Evolutionary conservation across 2,329 filamentous ascomycete genomes (phyloP), one percentile per base, ranked within the genome.

Genomic region (Phyllosticta citrichinensis): DNA sequence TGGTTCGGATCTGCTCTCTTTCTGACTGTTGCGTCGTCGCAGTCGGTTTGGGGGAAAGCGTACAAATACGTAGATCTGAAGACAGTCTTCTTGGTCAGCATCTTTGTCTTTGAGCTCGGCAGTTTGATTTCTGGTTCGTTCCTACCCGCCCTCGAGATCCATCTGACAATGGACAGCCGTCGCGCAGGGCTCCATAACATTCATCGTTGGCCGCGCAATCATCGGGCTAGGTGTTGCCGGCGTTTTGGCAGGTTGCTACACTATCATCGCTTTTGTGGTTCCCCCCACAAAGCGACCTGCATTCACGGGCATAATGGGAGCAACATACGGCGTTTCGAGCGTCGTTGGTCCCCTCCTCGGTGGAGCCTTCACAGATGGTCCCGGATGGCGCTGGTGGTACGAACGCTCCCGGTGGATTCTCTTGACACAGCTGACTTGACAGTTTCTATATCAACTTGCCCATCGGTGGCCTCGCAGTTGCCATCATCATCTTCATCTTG

Each of bases 121-220:
- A 81, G 79, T 0, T 65, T 79, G 9, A 65, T 84, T n/a, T 83
- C 80, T 64, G 81, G 50, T 70, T 58, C 35, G 50, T 20, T 2
- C 50, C 57, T 1, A 2, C 22, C 20, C 12, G 9, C 51, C 14
- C 12, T 50, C 25, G 11, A 5, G 11, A 5, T 25, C 19, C 19
- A 20, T 27, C 54, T 56, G 25, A 52, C 33, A 4, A 25, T 6
- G 20, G 11, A 25, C 19, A 58, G 66, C 59, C 14, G 67, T 71
- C 1, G 70, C 72, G 6, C 69, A 67, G 12, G 69, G 65, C 52
- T 68, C 65, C 1, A 64, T 65, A 3, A 27, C 57, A 2, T 59
- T 83, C 33, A 81, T 83, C 65, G 69, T 81, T 52, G 80, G 80
- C 12, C 74, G 80, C 58, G 79, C 78, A 0, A 69, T 83, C 52